Base-by-base conservation (phyloP, 148 eudicot genomes). In the Nyssa sinensis region DNA sequence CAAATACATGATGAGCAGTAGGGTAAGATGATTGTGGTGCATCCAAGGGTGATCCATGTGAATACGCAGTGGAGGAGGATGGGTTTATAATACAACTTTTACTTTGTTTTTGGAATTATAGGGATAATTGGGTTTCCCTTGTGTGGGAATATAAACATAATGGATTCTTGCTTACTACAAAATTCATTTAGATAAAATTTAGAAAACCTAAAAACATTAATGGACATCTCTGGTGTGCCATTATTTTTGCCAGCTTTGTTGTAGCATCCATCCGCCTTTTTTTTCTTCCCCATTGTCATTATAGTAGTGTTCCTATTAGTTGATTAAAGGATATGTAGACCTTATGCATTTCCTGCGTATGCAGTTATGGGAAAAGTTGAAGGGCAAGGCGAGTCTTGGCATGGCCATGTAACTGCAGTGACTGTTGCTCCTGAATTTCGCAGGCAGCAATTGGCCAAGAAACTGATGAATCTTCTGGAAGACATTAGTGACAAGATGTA, bases 311-410 rank as follows among this genome's bases (percentile, higher is more conserved):
- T 35, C 60, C 30, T 19, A 10, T 55, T 61, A 58, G 73, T 69
- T 69, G 23, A 16, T 5, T 0, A 29, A 49, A 49, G 24, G 3
- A 63, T 49, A 33, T 41, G 27, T 53, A 13, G 35, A 30, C 44
- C 28, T n/a, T 13, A 58, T 25, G 44, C 28, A 0, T 62, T n/a
- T 53, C 29, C 30, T 59, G 28, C 65, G 64, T 70, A n/a, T 79
- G 64, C 84, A 95, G 98, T 95, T 74, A 95, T 95, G 98, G 98
- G 98, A 37, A 95, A 95, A 87, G 97, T 95, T 77, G 98, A 95
- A 87, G 98, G 98, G 55, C 97, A 95, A 81, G 98, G 98, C 39
- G 98, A 95, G 86, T 95, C 97, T 64, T 95, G 98, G 98, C 98
- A 95, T 88, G 98, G 98, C 41, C 98, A 95, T 82, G 98, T 95